Conservation (phyloP, 1,284 basidiomycete genomes). For the Chiua sp. region DNA sequence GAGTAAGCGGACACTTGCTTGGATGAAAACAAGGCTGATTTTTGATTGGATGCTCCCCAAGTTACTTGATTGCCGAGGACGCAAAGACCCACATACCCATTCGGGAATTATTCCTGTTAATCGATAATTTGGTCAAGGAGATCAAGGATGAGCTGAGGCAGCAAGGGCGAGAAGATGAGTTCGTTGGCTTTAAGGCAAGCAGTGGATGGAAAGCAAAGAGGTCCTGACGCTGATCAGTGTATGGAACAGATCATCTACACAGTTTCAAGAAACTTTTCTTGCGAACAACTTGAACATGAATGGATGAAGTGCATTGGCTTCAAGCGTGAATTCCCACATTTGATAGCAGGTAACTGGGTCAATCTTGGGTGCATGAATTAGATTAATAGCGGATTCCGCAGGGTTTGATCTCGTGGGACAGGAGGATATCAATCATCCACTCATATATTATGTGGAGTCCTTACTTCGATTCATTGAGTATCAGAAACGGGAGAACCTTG, state of each 20-base stretch:
- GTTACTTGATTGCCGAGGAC: slow-evolving; percentile 56
- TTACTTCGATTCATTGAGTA: slow-evolving; percentile 64
- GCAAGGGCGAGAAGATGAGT: slow-evolving; percentile 61
- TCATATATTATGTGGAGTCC: slow-evolving; percentile 67
- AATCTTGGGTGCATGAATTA: not conserved
- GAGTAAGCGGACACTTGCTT: slow-evolving; percentile 46
- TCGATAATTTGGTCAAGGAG: slow-evolving; percentile 57
- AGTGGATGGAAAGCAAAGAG: slow-evolving; percentile 6
- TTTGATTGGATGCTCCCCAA: slow-evolving; percentile 18
- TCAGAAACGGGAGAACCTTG: slow-evolving; percentile 42
- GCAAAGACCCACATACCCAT: slow-evolving; percentile 63
- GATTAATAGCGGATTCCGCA: slow-evolving; percentile 25
- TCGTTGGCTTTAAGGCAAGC: slow-evolving; percentile 63
- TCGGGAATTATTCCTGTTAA: slow-evolving; percentile 60
- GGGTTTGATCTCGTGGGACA: slow-evolving; percentile 83
- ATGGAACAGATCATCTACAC: slow-evolving; percentile 67
- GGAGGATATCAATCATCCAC: slow-evolving; percentile 65
- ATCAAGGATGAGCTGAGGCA: slow-evolving; percentile 56
- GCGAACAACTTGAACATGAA: slow-evolving; percentile 68
- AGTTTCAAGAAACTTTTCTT: slow-evolving; percentile 60
- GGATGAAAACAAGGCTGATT: not conserved
- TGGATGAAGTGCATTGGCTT: slow-evolving; percentile 72
- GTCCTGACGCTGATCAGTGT: slow-evolving; percentile 2
- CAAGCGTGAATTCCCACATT: slow-evolving; percentile 75
- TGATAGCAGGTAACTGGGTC: slow-evolving; percentile 60